phyloP scores from a whole-genome alignment of 2,329 filamentous ascomycete genomes.

The Pestalotiopsis sp. region DNA sequence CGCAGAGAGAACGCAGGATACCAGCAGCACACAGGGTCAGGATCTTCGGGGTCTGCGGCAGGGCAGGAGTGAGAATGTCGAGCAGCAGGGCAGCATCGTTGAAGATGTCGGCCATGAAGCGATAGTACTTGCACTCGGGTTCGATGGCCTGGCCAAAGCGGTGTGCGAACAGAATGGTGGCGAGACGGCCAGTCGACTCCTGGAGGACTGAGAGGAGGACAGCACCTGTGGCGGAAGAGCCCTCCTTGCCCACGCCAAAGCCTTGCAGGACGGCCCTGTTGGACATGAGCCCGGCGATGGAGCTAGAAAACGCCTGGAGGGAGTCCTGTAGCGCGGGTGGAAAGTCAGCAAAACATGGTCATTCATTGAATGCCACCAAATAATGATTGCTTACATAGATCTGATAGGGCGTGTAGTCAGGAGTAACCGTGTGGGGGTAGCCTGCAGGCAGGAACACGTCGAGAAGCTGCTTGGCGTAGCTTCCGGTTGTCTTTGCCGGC shows the following conservation, averaged over 20 bases:
- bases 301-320: slow-evolving; percentile 80
- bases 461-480: slow-evolving; percentile 41
- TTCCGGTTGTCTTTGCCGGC: slow-evolving; percentile 20
- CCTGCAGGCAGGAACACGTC: slow-evolving; percentile 83
- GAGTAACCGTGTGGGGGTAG: slow-evolving; percentile 83
- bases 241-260: slow-evolving; percentile 80
- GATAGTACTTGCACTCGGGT: slow-evolving; percentile 87
- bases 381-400: slow-evolving; percentile 39
- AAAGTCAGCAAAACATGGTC: not conserved
- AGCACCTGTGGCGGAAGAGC: slow-evolving; percentile 76
- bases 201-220: slow-evolving; percentile 82
- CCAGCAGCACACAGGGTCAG: slow-evolving; percentile 50
- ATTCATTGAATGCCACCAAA: not conserved
- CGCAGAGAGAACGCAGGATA: slow-evolving; percentile 67
- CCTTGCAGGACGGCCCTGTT: slow-evolving; percentile 78
- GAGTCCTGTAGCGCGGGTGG: slow-evolving; percentile 53
- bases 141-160: slow-evolving; percentile 79
- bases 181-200: slow-evolving; percentile 76
- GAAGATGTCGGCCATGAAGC: slow-evolving; percentile 83
- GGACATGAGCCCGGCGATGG: slow-evolving; percentile 76
- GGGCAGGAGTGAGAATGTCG: slow-evolving; percentile 77
- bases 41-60: slow-evolving; percentile 57
- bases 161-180: slow-evolving; percentile 85
- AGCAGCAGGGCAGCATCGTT: slow-evolving; percentile 85
- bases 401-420: slow-evolving; percentile 78